Evolutionary conservation across 306 rosid species (phyloP).

Genomic region (Medicago truncatula): DNA sequence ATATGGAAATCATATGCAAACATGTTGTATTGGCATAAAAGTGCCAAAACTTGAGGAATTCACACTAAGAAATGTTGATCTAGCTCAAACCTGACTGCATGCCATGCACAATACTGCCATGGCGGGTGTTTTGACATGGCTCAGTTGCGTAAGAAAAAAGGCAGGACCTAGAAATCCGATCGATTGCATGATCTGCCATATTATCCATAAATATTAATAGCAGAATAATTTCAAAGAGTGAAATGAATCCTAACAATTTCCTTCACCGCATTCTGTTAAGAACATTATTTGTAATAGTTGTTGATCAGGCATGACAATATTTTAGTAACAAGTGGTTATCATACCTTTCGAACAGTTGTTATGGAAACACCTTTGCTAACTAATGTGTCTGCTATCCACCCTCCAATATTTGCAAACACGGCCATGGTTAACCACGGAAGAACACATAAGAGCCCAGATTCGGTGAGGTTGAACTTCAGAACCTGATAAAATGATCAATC

Average conservation of each 20-base stretch:
- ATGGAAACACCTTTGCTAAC: slow-evolving; percentile 87
- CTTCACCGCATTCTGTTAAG: not conserved
- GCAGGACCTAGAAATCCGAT: slow-evolving; percentile 93
- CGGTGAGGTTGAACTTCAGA: slow-evolving; percentile 95
- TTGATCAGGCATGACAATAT: slow-evolving; percentile 15
- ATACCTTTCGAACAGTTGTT: slow-evolving; percentile 87
- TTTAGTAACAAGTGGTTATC: slow-evolving; percentile 29
- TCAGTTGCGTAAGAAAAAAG: slow-evolving; percentile 83
- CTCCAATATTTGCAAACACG: slow-evolving; percentile 91
- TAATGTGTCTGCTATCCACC: slow-evolving; percentile 97
- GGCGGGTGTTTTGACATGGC: slow-evolving; percentile 76
- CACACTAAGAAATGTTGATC: slow-evolving; percentile 41
- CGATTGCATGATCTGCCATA: slow-evolving; percentile 89
- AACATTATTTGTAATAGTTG: slow-evolving; percentile 1
- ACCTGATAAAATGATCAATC: slow-evolving; percentile 63
- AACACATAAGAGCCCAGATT: slow-evolving; percentile 90
- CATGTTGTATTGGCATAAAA: slow-evolving; percentile 19
- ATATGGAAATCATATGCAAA: slow-evolving; percentile 12
- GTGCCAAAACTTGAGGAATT: not conserved
- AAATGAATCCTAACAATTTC: not conserved
- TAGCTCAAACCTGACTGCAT: slow-evolving; percentile 85
- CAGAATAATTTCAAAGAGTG: not conserved
- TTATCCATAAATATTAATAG: slow-evolving; percentile 10
- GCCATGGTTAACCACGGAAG: slow-evolving; percentile 99
- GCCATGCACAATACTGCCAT: slow-evolving; percentile 95